phyloP scores from a whole-genome alignment of 495 filamentous ascomycete species.

The Podospora pseudoanserina region DNA sequence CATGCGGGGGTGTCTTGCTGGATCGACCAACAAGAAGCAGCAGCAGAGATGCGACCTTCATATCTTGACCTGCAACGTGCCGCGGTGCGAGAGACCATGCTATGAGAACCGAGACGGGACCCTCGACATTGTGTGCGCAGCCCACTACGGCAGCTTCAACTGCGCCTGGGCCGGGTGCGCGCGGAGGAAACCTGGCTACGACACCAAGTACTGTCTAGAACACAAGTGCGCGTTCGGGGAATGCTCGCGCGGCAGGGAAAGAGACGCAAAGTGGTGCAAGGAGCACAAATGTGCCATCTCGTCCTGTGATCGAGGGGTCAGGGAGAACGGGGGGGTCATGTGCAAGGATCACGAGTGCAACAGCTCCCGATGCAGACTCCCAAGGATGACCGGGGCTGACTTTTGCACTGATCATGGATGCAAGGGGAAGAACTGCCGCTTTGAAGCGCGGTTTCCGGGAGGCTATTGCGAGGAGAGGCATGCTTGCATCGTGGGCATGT shows the following conservation, averaged over 20 bases:
- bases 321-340: neutral
- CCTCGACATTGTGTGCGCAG: constrained; percentile 17
- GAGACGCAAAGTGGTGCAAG: neutral
- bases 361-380: neutral
- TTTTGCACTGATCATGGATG: constrained; percentile 15
- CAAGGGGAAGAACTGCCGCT: constrained; percentile 1
- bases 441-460: neutral
- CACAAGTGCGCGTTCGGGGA: constrained; percentile 14
- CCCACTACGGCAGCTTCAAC: constrained; percentile 18
- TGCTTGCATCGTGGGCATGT: constrained; percentile 11
- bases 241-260: neutral
- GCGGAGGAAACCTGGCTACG: constrained; percentile 6
- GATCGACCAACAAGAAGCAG: neutral
- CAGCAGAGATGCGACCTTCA: constrained; percentile 17
- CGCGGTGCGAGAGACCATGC: constrained; percentile 13
- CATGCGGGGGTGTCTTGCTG: constrained; percentile 7
- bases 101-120: constrained; percentile 13
- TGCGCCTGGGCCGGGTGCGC: constrained; percentile 11
- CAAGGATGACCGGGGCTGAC: neutral
- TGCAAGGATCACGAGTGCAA: constrained; percentile 8
- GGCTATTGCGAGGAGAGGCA: constrained; percentile 15
- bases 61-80: constrained; percentile 10
- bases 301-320: constrained; percentile 5
- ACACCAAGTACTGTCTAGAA: constrained; percentile 9
- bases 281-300: constrained; percentile 2